phyloP scores from a whole-genome alignment of 352 stramenopile genomes.

The Globisporangium viniferum region DNA sequence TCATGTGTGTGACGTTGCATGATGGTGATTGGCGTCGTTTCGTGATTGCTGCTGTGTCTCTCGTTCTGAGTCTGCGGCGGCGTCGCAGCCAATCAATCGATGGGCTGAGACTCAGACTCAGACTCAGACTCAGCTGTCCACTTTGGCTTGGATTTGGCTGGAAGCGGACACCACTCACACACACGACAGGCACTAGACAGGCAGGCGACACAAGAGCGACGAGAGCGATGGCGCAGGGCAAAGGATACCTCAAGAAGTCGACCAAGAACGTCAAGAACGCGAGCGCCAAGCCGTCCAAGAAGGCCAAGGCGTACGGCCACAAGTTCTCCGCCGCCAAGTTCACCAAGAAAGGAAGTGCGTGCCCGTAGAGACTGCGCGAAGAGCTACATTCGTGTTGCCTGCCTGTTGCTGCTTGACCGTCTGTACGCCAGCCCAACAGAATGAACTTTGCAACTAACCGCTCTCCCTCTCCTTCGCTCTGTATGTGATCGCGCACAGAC shows the following conservation, averaged over 20 bases:
- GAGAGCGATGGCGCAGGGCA: conserved; percentile 71
- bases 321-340: conserved; percentile 83
- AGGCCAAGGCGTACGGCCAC: conserved; percentile 67
- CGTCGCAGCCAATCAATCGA: conserved; percentile 2
- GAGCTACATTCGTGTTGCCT: background rate
- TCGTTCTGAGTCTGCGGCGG: background rate
- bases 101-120: background rate
- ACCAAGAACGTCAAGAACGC: conserved; percentile 76
- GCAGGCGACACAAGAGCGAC: background rate
- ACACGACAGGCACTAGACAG: background rate
- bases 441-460: background rate
- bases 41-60: background rate
- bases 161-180: background rate
- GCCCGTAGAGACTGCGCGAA: background rate
- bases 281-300: conserved; percentile 66
- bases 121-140: background rate
- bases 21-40: background rate
- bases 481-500: conserved; percentile 32
- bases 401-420: background rate
- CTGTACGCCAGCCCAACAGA: background rate
- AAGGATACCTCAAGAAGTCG: conserved; percentile 74
- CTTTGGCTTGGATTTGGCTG: background rate
- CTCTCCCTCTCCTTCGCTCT: background rate
- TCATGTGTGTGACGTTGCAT: too few species aligned
- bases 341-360: conserved; percentile 87